Evolutionary conservation across 129 eudicot genomes (phyloP).

Genomic region (Dittrichia graveolens): DNA sequence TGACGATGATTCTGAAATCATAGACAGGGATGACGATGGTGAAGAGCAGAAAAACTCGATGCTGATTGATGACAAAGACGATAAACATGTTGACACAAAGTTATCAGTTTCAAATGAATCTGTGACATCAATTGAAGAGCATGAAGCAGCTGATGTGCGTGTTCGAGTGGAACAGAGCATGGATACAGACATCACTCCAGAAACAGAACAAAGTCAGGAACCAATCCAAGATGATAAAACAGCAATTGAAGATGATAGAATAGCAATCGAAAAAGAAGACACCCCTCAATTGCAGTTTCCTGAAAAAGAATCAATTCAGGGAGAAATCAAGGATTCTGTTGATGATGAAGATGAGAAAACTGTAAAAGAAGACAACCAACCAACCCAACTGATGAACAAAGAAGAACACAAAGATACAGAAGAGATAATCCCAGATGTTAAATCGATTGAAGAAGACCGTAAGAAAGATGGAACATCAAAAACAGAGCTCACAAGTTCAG

Average conservation of each 20-base stretch:
- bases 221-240: no score
- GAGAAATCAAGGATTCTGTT: conserved; percentile 5
- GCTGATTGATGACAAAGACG: conserved; percentile 13
- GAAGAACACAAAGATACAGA: not conserved
- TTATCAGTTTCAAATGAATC: not conserved
- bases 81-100: not conserved
- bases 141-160: conserved; percentile 8
- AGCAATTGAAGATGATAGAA: no score
- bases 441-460: conserved; percentile 24
- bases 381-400: not conserved
- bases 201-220: no score
- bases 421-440: conserved; percentile 20
- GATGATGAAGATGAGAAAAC: conserved; percentile 8
- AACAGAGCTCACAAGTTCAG: conserved; percentile 38
- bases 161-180: conserved; percentile 9
- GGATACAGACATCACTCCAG: not conserved
- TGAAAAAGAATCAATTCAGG: conserved; percentile 17
- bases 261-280: conserved; percentile 1
- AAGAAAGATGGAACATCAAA: not conserved
- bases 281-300: conserved; percentile 3
- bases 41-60: not conserved
- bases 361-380: conserved; percentile 1
- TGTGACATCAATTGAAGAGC: not conserved
- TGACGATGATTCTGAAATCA: conserved; percentile 8
- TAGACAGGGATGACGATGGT: conserved; percentile 4